A percentile compares a stretch with the other conserved stretches of the same genome.
Conservation (phyloP, 2,329 filamentous ascomycete genomes). For the Lizonia empirigonia region DNA sequence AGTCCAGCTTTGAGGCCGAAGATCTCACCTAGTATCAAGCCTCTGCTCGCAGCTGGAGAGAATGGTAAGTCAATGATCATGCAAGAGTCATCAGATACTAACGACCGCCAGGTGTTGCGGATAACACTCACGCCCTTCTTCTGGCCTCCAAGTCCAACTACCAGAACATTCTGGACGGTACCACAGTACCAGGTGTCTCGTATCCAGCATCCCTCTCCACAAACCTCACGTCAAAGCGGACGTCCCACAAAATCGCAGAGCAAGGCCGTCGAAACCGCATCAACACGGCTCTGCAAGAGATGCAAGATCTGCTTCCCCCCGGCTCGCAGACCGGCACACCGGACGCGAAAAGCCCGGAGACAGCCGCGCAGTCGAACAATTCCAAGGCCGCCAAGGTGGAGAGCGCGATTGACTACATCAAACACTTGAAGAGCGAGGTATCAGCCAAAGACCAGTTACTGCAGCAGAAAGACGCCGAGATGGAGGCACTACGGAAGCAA, state of each 20-base stretch:
- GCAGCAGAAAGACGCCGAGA: slow-evolving; percentile 67
- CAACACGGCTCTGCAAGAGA: slow-evolving; percentile 90
- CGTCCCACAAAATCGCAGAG: slow-evolving; percentile 96
- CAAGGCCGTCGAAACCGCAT: slow-evolving; percentile 95
- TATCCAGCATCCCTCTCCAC: slow-evolving; percentile 92
- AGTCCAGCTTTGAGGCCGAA: slow-evolving; percentile 86
- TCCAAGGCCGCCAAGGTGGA: slow-evolving; percentile 99
- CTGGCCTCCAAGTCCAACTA: slow-evolving; percentile 97
- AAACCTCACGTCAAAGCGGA: slow-evolving; percentile 93
- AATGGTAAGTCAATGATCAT: slow-evolving; percentile 51
- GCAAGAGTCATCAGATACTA: slow-evolving; percentile 5
- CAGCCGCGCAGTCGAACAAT: slow-evolving; percentile 45
- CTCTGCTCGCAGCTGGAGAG: slow-evolving; percentile 72
- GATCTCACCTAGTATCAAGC: slow-evolving; percentile 95
- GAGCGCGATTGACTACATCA: slow-evolving; percentile 94
- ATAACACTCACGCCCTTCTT: slow-evolving; percentile 71
- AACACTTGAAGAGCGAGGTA: slow-evolving; percentile 76
- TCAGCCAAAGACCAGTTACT: slow-evolving; percentile 68
- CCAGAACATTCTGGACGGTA: slow-evolving; percentile 94
- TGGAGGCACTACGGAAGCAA: slow-evolving; percentile 58
- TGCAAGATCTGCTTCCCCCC: slow-evolving; percentile 80
- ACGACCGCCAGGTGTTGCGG: slow-evolving; percentile 52
- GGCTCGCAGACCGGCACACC: slow-evolving; percentile 37
- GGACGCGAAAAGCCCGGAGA: slow-evolving; percentile 46
- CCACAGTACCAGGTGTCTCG: slow-evolving; percentile 83